Evolutionary conservation across 306 rosid genomes (phyloP).

Genomic region (Castanea mollissima): DNA sequence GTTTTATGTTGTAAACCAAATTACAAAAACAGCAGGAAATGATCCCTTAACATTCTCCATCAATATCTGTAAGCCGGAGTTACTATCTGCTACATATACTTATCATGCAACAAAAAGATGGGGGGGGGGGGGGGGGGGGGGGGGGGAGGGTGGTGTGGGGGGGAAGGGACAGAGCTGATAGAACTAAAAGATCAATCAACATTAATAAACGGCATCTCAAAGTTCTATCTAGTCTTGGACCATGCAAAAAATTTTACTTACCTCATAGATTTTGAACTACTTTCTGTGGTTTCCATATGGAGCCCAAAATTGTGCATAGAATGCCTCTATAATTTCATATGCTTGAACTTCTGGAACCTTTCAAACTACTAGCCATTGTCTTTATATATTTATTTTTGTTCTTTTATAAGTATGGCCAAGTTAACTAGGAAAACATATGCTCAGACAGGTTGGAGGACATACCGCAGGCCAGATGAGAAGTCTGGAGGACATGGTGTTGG

Average conservation of each 20-base stretch:
- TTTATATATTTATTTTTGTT: not conserved
- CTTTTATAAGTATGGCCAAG: constrained; percentile 18
- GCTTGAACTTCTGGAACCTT: too few species aligned
- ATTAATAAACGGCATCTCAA: not conserved
- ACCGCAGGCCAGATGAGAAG: constrained; percentile 96
- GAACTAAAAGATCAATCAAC: not conserved
- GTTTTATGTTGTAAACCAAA: too few species aligned
- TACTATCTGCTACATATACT: not conserved
- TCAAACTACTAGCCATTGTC: not conserved
- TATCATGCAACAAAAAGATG: not conserved
- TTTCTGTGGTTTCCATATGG: not conserved
- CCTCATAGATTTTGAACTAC: not conserved
- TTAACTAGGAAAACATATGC: constrained; percentile 44
- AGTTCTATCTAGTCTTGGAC: not conserved
- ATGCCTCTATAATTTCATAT: not conserved
- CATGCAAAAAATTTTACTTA: not conserved
- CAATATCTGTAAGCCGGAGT: too few species aligned
- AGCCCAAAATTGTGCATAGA: not conserved
- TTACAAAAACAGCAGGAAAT: too few species aligned
- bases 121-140: too few species aligned
- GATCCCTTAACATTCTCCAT: too few species aligned
- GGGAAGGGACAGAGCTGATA: too few species aligned
- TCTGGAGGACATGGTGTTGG: constrained; percentile 99
- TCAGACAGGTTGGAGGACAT: constrained; percentile 99
- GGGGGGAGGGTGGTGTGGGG: too few species aligned